These are phyloP conservation scores for Delitschia confertaspora DNA, from an alignment of 495 filamentous ascomycete species.

Conservation along the genomic window DNA sequence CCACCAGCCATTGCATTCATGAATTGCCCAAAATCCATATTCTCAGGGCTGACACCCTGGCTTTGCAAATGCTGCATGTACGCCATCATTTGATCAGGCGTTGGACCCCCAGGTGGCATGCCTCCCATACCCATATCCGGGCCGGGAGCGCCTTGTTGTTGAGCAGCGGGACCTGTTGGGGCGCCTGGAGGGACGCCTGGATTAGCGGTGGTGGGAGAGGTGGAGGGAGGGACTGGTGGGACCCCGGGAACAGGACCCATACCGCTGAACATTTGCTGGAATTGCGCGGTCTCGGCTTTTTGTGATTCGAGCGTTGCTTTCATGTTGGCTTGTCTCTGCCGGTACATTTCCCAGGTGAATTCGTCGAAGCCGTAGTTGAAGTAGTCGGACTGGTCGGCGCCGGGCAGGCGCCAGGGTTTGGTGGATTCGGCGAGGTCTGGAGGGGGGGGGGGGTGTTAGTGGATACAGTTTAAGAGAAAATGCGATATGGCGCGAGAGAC, in stretches of 20 bases:
- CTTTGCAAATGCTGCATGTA: slow-evolving; percentile 39
- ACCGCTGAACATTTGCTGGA: slow-evolving; percentile 72
- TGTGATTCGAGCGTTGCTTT: slow-evolving; percentile 63
- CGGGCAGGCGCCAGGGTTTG: slow-evolving; percentile 92
- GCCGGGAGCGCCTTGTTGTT: slow-evolving; percentile 18
- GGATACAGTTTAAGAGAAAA: neutral
- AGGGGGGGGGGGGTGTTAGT: neutral
- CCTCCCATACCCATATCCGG: slow-evolving; percentile 26
- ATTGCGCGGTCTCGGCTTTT: slow-evolving; percentile 79
- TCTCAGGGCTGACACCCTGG: slow-evolving; percentile 68
- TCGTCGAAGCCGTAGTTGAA: slow-evolving; percentile 99
- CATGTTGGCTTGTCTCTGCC: slow-evolving; percentile 73
- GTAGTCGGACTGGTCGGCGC: slow-evolving; percentile 91
- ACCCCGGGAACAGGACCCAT: slow-evolving; percentile 65
- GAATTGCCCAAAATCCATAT: slow-evolving; percentile 52
- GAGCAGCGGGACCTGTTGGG: slow-evolving; percentile 15
- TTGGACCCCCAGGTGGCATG: slow-evolving; percentile 53
- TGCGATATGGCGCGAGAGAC: neutral
- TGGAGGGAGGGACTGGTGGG: slow-evolving; percentile 45
- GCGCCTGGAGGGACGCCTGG: slow-evolving; percentile 24
- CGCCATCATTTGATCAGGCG: slow-evolving; percentile 25
- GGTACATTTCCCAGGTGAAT: slow-evolving; percentile 96
- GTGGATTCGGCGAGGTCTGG: slow-evolving; percentile 69
- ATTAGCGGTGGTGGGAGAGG: slow-evolving; percentile 26
- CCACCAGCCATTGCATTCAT: slow-evolving; percentile 28